Base-by-base conservation (phyloP, 371 early-diverging fungal genomes). In the Thermomucor indicae-seudaticae region DNA sequence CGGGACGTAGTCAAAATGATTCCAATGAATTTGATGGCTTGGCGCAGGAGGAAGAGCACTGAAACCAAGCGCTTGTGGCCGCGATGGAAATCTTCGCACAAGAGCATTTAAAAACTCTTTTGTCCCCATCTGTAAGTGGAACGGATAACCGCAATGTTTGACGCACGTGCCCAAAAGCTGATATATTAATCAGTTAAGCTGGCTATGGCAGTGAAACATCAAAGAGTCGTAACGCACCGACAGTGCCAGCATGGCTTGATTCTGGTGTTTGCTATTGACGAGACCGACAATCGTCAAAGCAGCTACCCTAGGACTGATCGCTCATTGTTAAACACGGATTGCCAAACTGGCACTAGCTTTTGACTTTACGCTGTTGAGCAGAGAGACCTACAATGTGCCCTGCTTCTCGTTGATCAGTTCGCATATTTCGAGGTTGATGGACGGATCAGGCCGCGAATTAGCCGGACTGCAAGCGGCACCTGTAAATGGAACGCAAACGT, bases 111-210 rank as follows among this genome's bases (percentile, higher is more conserved):
- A 69, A 61, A 97, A 97, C 52, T 96, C 98, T 58, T 94, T 93
- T 27, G 90, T 85, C 17, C 88, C 86, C 37, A 97, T 83, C 58
- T 95, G 93, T 52, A 92, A 75, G 55, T 97, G 97, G 57, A 97
- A 94, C 0, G 98, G 85, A 65, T 93, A 92, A 0, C 96, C 97
- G 67, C 97, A 96, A 64, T 97, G 96, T 69, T 96, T 95, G 49
- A 95, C 91, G 55, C 94, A 91, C 51, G 86, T 85, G 65, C 97
- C 97, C 23, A 97, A 78, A 4, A 96, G 79, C 90, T 89, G 55
- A 35, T 16, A 19, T 23, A 28, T n/a, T n/a, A 44, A 28, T 34
- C 14, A 14, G 16, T 24, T 32, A 8, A 8, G 8, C 14, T 7
- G 7, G 32, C 14, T 7, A 8, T 8, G 7, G 14, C 32, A 32